Percentiles rank a stretch among this genome's conserved stretches.
phyloP scores from a whole-genome alignment of 768 basidiomycete species.

The Mycena galopus region DNA sequence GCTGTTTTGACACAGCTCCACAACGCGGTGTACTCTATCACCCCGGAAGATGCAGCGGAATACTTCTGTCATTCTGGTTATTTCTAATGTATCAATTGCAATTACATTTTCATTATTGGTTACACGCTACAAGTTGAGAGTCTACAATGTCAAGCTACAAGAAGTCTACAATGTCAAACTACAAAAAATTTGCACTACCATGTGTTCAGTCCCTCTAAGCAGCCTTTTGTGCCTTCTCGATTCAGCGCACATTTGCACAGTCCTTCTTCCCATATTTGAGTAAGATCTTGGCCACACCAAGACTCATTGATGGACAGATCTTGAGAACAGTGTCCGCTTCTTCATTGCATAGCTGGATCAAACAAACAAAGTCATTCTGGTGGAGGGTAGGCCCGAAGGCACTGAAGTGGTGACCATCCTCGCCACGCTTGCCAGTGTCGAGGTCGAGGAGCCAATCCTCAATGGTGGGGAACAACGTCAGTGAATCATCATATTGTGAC shows the following conservation, averaged over 20 bases:
- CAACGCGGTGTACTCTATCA: slow-evolving; percentile 21
- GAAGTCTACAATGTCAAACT: not conserved
- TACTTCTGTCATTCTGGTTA: slow-evolving; percentile 27
- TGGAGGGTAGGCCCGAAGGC: not conserved
- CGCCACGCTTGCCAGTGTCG: not conserved
- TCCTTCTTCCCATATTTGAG: not conserved
- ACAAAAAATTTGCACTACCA: not conserved
- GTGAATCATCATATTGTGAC: not conserved
- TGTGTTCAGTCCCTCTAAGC: not conserved
- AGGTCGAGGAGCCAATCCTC: slow-evolving; percentile 5
- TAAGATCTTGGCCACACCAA: not conserved
- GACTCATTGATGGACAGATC: not conserved
- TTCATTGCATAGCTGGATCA: not conserved
- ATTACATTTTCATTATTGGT: too few relatives aligned
- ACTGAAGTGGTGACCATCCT: not conserved
- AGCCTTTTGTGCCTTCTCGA: not conserved
- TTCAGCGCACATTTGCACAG: not conserved
- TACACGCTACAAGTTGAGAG: not conserved
- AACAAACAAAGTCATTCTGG: not conserved
- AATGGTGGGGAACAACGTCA: not conserved
- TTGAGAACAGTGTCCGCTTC: not conserved
- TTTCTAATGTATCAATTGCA: slow-evolving; percentile 16
- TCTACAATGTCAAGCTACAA: not conserved
- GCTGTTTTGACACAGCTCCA: not conserved
- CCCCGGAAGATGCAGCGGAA: slow-evolving; percentile 14